Percentiles rank a stretch among this genome's conserved stretches.
Conservation (phyloP, 148 eudicot species). For the Dysphania ambrosioides region DNA sequence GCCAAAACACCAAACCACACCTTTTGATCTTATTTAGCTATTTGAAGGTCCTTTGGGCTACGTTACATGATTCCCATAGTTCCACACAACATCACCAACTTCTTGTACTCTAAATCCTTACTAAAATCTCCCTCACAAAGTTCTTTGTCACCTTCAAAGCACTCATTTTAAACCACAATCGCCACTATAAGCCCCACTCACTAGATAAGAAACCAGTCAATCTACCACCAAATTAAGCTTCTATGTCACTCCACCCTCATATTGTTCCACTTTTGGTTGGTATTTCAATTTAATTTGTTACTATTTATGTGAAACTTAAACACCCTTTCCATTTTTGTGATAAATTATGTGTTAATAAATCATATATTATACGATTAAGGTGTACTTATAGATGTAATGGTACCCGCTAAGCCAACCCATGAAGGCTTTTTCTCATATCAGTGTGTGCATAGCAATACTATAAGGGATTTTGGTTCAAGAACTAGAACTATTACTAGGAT, state of each 20-base stretch:
- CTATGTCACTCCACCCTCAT: neutral
- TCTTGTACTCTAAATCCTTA: constrained; percentile 12
- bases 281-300: neutral
- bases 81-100: neutral
- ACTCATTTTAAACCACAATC: neutral
- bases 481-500: constrained; percentile 32
- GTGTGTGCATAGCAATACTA: constrained; percentile 21
- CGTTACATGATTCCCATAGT: neutral
- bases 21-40: no score
- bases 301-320: neutral
- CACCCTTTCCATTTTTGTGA: neutral
- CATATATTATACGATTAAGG: constrained; percentile 1
- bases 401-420: constrained; percentile 42
- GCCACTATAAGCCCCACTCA: neutral
- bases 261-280: neutral
- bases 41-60: neutral
- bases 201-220: constrained; percentile 19
- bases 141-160: neutral
- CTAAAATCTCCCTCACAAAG: constrained; percentile 3
- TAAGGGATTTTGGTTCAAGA: constrained; percentile 20
- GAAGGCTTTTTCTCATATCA: constrained; percentile 54
- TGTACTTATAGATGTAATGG: constrained; percentile 35
- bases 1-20: no score
- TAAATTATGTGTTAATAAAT: constrained; percentile 8
- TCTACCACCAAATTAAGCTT: constrained; percentile 8